Base-by-base conservation (phyloP, 352 stramenopile genomes). In the Globisporangium nagaii region DNA sequence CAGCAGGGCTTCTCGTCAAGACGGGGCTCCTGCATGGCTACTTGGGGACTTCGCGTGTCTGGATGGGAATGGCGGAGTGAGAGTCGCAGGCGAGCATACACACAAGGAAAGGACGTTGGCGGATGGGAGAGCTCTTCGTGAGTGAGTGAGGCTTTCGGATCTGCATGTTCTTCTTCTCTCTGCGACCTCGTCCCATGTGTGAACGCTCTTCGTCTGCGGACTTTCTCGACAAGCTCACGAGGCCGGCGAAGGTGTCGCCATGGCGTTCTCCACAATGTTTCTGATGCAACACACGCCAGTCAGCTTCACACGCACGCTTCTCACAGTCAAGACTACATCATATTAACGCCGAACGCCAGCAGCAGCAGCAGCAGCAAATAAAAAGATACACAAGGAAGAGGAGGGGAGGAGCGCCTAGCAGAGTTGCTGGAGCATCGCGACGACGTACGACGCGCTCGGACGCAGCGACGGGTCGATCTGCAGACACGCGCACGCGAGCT, bases 381-480 rank as follows among this genome's bases (percentile, higher is more conserved):
- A 57, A 22, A 37, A 36, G 30, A 45, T 40, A 43, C n/a, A 15
- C 31, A 31, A 31, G 10, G 27, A 34, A 34, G 25, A 36, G 34
- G 13, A 13, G n/a, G 25, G 12, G 27, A 34, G 5, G 12, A 20
- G 25, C 31, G 17, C 31, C 30, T 41, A 64, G 42, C 22, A 40
- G 32, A 56, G 53, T 34, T 75, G 69, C 42, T 73, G 74, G 41
- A 91, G 64, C 78, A 88, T 88, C n/a, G 76, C 78, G 48, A 75
- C 69, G 40, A 89, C 79, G 53, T 91, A 88, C 53, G 75, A 80
- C 24, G 81, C 76, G 25, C 76, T 89, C 22, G 81, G 81, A 19
- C 81, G 74, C 53, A 88, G 58, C 27, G 73, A 84, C 41, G 81
- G 76, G 53, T 91, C 81, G 47, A 76, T 80, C 24, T 89, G 75